Base-by-base conservation (phyloP, 768 basidiomycete species). In the Artomyces pyxidatus region DNA sequence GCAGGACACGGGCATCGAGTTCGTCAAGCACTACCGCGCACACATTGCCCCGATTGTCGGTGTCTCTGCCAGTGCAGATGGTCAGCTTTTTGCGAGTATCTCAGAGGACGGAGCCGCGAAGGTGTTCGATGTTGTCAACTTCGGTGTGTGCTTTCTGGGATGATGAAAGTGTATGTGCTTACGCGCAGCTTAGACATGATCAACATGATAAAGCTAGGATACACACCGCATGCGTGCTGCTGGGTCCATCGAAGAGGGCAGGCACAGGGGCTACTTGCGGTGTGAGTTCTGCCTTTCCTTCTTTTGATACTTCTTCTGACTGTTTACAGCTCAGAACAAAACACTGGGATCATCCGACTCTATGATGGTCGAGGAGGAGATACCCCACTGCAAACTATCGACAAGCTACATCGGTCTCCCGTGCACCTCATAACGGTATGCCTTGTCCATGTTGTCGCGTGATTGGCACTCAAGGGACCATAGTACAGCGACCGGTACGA, bases 81-180 rank as follows among this genome's bases (percentile, higher is more conserved):
- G 96, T 0, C 85, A 88, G 61, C 68, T 93, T 32, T 92, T 91
- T 64, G 95, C 95, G 1, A 95, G 85, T 23, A 76, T 97, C 2
- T 85, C 91, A 1, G 93, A 92, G 56, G 93, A 95, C 59, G 87
- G 90, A 48, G 90, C 76, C 29, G 90, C 86, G 14, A 93, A 98
- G 65, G 88, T 99, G 26, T 98, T 98, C 58, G 96, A 99, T 62
- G 92, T 99, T 1, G 78, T 96, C 52, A 97, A 98, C 68, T 98
- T 97, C 64, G 96, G 95, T 96, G 58, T 42, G 86, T 63, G 23
- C n/a, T 23, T 28, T 37, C n/a, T n/a, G n/a, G n/a, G n/a, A n/a
- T n/a, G n/a, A n/a, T n/a, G n/a, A n/a, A n/a, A 35, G 32, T 14
- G 32, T 17, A 35, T 30, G 16, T 42, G 16, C 37, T 19, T 21